Evolutionary conservation across 1,284 basidiomycete species (phyloP), one percentile per base, ranked within the genome.

Genomic region (Malassezia globosa): DNA sequence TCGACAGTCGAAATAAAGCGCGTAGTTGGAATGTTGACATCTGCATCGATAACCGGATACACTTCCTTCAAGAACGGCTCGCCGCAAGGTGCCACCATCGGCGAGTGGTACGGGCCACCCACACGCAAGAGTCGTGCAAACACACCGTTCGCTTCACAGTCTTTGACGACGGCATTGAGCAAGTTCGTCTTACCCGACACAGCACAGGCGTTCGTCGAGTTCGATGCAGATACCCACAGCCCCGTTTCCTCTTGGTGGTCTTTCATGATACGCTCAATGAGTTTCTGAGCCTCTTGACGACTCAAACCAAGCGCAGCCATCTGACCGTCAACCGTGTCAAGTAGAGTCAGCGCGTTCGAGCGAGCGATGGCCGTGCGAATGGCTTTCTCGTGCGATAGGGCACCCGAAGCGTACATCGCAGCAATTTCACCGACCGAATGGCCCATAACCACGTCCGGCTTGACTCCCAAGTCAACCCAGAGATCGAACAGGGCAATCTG

Each of bases 361-460:
- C 54, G 54, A 1, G 46, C 45, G 39, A 51, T 44, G n/a, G 46
- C 50, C 22, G 50, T 41, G n/a, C 45, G 44, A 41, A 51, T 45
- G 7, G 54, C 54, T 39, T 43, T 41, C 31, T 45, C 41, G 24
- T 47, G 41, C 21, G 41, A 27, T 11, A 46, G 36, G 13, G 51
- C 46, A 37, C 54, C 54, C 8, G 46, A 48, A 16, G 51, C 55
- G 37, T 56, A 56, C 39, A 48, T 43, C 7, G 46, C 42, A 2
- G 55, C 55, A 36, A 48, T 51, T 45, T 56, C 55, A 44, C 55
- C 55, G 14, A 48, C 51, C 29, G 42, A 46, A 43, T 56, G 55
- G 11, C 51, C 55, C 27, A 54, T 36, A 5, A 56, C 43, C 13
- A 48, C 44, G 18, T 50, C 46, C 1, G 55, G 55, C 21, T 25